Conservation (phyloP, 139 green algal species). For the Chlamydomonas sphaeroides region DNA sequence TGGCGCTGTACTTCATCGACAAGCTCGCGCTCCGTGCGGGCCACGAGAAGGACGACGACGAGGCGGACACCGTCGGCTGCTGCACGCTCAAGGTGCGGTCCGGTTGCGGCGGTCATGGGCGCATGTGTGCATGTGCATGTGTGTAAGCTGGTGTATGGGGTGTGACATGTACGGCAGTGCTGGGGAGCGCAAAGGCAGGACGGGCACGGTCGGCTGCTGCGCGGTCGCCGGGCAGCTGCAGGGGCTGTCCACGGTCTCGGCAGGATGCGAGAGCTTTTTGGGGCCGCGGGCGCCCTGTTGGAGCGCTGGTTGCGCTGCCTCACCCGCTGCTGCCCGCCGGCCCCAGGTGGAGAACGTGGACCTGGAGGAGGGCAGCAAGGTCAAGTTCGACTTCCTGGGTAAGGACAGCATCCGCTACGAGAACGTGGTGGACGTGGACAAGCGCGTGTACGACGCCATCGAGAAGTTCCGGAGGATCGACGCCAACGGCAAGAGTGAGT, state of each 20-base stretch:
- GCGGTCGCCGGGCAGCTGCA: no score
- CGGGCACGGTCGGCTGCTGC: no score
- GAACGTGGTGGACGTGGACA: conserved; percentile 92
- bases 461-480: conserved; percentile 76
- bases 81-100: conserved; percentile 89
- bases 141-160: no score
- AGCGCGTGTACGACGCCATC: conserved; percentile 79
- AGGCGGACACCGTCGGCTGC: conserved; percentile 99
- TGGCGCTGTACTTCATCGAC: conserved; percentile 98
- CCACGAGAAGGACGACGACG: conserved; percentile 98
- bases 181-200: no score
- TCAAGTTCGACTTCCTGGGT: conserved; percentile 99
- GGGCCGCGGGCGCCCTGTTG: no score
- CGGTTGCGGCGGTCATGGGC: no score
- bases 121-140: not conserved
- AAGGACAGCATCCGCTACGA: conserved; percentile 97
- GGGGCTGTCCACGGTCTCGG: no score
- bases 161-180: no score
- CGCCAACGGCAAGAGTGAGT: conserved; percentile 65
- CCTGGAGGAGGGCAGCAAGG: conserved; percentile 67
- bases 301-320: no score
- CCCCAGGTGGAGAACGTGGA: conserved; percentile 88
- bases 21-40: conserved; percentile 97
- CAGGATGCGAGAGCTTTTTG: no score
- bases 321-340: not conserved